Percentiles rank a stretch among this genome's conserved stretches.
Evolutionary conservation across 306 rosid genomes (phyloP).

Genomic region (Cercis canadensis): DNA sequence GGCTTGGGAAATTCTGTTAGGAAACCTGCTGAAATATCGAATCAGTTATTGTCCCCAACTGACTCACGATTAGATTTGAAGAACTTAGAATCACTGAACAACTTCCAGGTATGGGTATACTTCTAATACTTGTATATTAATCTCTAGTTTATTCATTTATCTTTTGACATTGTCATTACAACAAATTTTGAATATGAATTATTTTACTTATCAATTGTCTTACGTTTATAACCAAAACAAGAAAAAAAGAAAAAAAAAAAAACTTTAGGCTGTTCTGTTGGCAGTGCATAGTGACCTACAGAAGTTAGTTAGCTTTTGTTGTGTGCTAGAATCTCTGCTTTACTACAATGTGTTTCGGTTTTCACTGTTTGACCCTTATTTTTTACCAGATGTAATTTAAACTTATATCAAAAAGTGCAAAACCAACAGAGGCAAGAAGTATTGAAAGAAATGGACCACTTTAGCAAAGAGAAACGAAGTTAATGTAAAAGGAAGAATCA

Average conservation of each 20-base stretch:
- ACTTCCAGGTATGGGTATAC: constrained; percentile 68
- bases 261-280: too few species aligned
- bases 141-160: neutral
- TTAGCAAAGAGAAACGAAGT: constrained; percentile 2
- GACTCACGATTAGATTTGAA: constrained; percentile 60
- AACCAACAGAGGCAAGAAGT: constrained; percentile 3
- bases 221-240: too few species aligned
- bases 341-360: neutral
- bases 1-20: constrained; percentile 64
- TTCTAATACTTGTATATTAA: constrained; percentile 12
- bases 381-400: neutral
- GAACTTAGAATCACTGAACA: constrained; percentile 58
- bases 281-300: neutral
- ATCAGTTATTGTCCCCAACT: constrained; percentile 71
- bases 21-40: constrained; percentile 60
- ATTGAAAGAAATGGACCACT: constrained; percentile 6
- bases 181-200: too few species aligned
- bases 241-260: too few species aligned
- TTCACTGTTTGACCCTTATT: constrained; percentile 8
- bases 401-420: neutral
- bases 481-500: neutral
- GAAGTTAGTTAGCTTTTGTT: neutral
- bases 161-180: neutral
- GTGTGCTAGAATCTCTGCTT: neutral
- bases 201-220: too few species aligned